Base-by-base conservation (phyloP, 176 grass and related monocot genomes). In the Eragrostis nindensis region DNA sequence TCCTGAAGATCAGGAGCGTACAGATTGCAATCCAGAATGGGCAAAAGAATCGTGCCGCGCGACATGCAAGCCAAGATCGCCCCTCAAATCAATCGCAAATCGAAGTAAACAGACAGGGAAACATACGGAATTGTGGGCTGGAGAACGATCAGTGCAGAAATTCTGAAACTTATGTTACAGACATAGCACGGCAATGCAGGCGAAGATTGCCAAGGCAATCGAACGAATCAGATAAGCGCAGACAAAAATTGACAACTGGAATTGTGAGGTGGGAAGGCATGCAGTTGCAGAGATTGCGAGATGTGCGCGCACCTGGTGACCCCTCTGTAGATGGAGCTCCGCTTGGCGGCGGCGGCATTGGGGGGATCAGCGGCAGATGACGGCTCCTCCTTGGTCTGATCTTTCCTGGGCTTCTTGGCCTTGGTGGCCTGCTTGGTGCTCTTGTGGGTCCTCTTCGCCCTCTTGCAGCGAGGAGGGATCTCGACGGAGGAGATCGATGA, bases 251-350 rank as follows among this genome's bases (percentile, higher is more conserved):
- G 18, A 17, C 43, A 11, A 50, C 32, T 22, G 18, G 5, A 30
- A 68, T 29, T 10, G 21, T 29, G 41, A 44, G 42, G 74, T 14
- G 7, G 14, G 41, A 68, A 13, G 7, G 4, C 5, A 4, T 36
- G 32, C 32, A 4, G 32, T 36, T 19, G 45, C 1, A n/a, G 22
- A 43, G n/a, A 68, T 25, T 42, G 16, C 29, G 30, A 7, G 59
- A n/a, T n/a, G 55, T 0, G 7, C 1, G 1, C 38, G 56, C 82
- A 99, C 96, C 93, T 99, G 45, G 96, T 99, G 48, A 95, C 96
- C 17, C 96, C 96, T 80, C 96, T 86, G 72, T 91, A 95, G 40
- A 88, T 68, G 25, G 96, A 99, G 79, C 93, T 99, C 76, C 96
- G 87, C 89, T 95, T 99, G 62, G 80, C 10, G 42, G 82, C 75